phyloP scores from a whole-genome alignment of 2,329 filamentous ascomycete genomes.

The Epichloe glyceriae region DNA sequence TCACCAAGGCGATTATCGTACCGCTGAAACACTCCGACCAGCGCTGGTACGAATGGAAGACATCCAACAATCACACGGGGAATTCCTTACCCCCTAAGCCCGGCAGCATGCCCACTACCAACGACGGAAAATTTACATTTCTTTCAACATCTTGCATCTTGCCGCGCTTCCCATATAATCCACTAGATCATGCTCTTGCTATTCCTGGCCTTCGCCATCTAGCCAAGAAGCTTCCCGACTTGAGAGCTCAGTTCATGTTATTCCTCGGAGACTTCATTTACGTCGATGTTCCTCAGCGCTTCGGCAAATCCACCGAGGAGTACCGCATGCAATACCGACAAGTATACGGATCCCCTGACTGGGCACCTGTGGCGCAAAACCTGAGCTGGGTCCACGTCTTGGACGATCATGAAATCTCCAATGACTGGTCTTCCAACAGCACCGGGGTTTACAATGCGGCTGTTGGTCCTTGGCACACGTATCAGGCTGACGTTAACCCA shows the following conservation, averaged over 20 bases:
- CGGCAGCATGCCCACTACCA: slow-evolving; percentile 47
- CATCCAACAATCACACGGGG: slow-evolving; percentile 81
- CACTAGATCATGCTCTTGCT: slow-evolving; percentile 67
- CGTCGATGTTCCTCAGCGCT: slow-evolving; percentile 71
- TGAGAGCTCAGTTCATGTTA: slow-evolving; percentile 69
- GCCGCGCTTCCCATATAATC: slow-evolving; percentile 78
- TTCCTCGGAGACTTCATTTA: slow-evolving; percentile 84
- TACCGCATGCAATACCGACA: slow-evolving; percentile 89
- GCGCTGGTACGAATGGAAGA: slow-evolving; percentile 67
- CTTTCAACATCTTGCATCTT: slow-evolving; percentile 89
- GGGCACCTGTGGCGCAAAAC: slow-evolving; percentile 59
- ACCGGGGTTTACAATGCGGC: slow-evolving; percentile 38
- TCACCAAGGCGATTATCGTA: slow-evolving; percentile 58
- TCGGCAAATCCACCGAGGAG: slow-evolving; percentile 57
- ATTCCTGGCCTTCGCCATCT: slow-evolving; percentile 72
- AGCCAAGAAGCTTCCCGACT: slow-evolving; percentile 54
- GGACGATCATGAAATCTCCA: slow-evolving; percentile 92
- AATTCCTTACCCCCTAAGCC: slow-evolving; percentile 64
- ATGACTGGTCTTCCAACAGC: slow-evolving; percentile 66
- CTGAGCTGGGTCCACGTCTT: slow-evolving; percentile 97
- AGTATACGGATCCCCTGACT: slow-evolving; percentile 91
- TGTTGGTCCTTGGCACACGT: slow-evolving; percentile 73
- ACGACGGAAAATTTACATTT: slow-evolving; percentile 70
- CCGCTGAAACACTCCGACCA: slow-evolving; percentile 52
- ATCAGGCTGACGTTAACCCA: slow-evolving; percentile 77